phyloP scores from a whole-genome alignment of 2,329 filamentous ascomycete genomes.

The Gnomoniopsis smithogilvyi region DNA sequence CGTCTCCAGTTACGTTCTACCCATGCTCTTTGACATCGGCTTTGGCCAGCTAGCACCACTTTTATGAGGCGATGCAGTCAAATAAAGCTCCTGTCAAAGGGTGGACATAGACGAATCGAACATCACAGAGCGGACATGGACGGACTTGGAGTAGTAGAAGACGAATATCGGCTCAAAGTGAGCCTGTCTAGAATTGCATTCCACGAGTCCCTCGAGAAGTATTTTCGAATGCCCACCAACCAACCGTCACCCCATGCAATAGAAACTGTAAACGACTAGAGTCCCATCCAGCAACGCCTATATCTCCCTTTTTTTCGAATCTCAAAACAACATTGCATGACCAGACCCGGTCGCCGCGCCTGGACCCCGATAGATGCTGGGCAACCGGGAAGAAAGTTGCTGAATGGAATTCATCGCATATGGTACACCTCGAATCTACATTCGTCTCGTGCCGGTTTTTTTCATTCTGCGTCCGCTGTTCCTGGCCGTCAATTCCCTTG shows the following conservation, averaged over 20 bases:
- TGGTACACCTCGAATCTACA: slow-evolving; percentile 7
- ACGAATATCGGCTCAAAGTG: not conserved
- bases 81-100: too few species aligned
- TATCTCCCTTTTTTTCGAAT: slow-evolving; percentile 1
- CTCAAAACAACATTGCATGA: not conserved
- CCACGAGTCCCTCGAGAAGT: not conserved
- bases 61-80: too few species aligned
- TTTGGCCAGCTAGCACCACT: too few species aligned
- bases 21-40: too few species aligned
- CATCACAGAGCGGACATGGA: too few species aligned
- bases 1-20: too few species aligned
- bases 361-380: slow-evolving; percentile 4
- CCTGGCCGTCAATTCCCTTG: not conserved
- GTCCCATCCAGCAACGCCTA: slow-evolving; percentile 1
- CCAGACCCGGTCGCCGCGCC: slow-evolving; percentile 1
- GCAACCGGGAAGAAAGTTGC: not conserved
- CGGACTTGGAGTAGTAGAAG: not conserved
- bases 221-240: not conserved
- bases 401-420: not conserved
- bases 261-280: not conserved
- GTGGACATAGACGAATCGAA: too few species aligned
- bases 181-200: not conserved
- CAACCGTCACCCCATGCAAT: not conserved
- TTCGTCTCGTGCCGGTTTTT: not conserved
- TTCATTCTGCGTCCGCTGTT: not conserved